Evolutionary conservation across 306 rosid genomes (phyloP).

Genomic region (Cicer pinnatifidum): DNA sequence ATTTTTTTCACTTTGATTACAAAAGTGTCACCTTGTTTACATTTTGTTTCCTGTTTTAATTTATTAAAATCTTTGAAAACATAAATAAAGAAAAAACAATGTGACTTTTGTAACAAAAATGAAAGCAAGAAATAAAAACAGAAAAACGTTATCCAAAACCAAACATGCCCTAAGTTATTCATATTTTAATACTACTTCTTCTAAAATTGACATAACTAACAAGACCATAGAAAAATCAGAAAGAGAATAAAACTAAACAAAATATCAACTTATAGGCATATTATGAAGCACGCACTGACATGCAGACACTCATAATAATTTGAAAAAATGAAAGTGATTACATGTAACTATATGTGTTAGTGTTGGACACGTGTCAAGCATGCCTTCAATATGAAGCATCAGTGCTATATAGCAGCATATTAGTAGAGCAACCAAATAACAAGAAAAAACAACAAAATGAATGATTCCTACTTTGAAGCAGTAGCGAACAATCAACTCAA

Average conservation of each 20-base stretch:
- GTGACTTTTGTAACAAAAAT: neutral
- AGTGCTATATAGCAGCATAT: neutral
- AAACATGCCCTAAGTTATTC: neutral
- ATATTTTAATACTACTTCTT: neutral
- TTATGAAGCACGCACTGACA: neutral
- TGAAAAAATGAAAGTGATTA: neutral
- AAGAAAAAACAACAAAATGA: neutral
- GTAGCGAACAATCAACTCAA: constrained; percentile 79
- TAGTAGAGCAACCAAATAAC: neutral
- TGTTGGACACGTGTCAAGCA: neutral
- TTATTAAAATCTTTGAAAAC: neutral
- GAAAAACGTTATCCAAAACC: neutral
- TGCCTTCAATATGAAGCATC: neutral
- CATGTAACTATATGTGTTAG: neutral
- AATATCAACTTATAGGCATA: constrained; percentile 20
- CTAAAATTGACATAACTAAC: constrained; percentile 5
- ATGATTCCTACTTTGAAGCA: constrained; percentile 77
- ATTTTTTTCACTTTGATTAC: constrained; percentile 11
- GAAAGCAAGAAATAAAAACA: constrained; percentile 5
- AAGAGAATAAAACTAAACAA: constrained; percentile 9
- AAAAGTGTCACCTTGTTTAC: neutral
- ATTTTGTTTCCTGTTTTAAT: neutral
- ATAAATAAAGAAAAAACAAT: neutral
- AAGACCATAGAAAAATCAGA: constrained; percentile 12
- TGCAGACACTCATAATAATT: neutral